Base-by-base conservation (phyloP, 371 early-diverging fungal genomes). In the Blakeslea trispora region DNA sequence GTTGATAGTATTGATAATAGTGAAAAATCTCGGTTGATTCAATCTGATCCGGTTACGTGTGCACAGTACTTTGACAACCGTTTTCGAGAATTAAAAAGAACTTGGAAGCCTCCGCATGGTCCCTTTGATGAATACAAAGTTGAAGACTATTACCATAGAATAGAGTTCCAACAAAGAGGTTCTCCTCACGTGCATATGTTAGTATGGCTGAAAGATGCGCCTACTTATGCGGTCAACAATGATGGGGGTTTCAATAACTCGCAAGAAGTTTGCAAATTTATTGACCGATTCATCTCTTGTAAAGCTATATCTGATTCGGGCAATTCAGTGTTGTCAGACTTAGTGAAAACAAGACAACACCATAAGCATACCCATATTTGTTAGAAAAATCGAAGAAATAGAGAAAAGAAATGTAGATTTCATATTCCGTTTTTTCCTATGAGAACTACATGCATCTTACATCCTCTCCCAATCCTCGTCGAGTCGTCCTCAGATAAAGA, bases 101-200 rank as follows among this genome's bases (percentile, higher is more conserved):
- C 45, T 2, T 57, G 57, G 57, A 42, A 50, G 18, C 5, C 32
- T 2, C 8, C 17, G 3, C 4, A 57, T 22, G 57, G 57, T 3
- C 57, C 50, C 14, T 57, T 57, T 35, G 44, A 45, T 1, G 15
- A n/a, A n/a, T 48, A 22, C 37, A 17, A 18, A 13, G 28, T 55
- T 1, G 17, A 4, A 13, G 43, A 57, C 13, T 49, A 28, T 18
- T 57, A 45, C 28, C 37, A 34, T 43, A 18, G 50, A 14, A 44
- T 35, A 18, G 57, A 57, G n/a, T 57, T 57, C 24, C 57, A 57
- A 15, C 22, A 42, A 4, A 35, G 50, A 10, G 50, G 57, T 18
- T 28, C 28, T 44, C 44, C 44, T 19, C 47, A 47, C n/a, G 24
- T 47, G 7, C 47, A 47, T 47, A 31, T 11, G 32, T 15, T 47